These are phyloP conservation scores for Biscogniauxia sp. DNA, from an alignment of 2,329 filamentous ascomycete genomes.

Conservation along the genomic window DNA sequence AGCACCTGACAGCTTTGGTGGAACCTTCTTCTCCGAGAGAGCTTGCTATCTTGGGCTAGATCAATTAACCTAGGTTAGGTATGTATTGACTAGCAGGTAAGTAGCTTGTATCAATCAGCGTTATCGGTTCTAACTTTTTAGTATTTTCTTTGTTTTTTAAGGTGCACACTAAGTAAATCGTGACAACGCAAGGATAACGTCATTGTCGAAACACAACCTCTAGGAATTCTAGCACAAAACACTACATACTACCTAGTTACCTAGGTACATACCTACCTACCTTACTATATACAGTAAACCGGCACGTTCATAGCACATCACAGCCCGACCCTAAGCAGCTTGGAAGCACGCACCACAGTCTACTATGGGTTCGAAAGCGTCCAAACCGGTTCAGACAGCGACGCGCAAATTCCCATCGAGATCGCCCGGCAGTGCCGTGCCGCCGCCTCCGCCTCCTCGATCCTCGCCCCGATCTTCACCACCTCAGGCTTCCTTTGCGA, in stretches of 20 bases:
- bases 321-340: too few species aligned
- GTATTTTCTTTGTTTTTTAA: too few species aligned
- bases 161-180: neutral
- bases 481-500: slow-evolving; percentile 25
- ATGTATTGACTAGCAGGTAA: neutral
- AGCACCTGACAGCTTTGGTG: neutral
- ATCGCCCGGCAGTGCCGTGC: slow-evolving; percentile 30
- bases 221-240: too few species aligned
- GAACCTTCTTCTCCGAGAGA: too few species aligned
- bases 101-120: neutral
- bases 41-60: too few species aligned
- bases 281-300: too few species aligned
- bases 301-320: too few species aligned
- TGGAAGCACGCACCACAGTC: neutral
- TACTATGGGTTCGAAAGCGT: slow-evolving; percentile 46
- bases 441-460: slow-evolving; percentile 20
- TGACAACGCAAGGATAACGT: slow-evolving; percentile 19
- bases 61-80: too few species aligned
- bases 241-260: too few species aligned
- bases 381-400: slow-evolving; percentile 42
- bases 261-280: too few species aligned
- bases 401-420: slow-evolving; percentile 46
- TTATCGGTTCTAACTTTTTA: too few species aligned
- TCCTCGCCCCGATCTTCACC: slow-evolving; percentile 9
- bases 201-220: slow-evolving; percentile 11